Percentiles rank a stretch among this genome's conserved stretches.
These are phyloP conservation scores for Roridomyces roridus DNA, from an alignment of 768 basidiomycete species.

Conservation along the genomic window DNA sequence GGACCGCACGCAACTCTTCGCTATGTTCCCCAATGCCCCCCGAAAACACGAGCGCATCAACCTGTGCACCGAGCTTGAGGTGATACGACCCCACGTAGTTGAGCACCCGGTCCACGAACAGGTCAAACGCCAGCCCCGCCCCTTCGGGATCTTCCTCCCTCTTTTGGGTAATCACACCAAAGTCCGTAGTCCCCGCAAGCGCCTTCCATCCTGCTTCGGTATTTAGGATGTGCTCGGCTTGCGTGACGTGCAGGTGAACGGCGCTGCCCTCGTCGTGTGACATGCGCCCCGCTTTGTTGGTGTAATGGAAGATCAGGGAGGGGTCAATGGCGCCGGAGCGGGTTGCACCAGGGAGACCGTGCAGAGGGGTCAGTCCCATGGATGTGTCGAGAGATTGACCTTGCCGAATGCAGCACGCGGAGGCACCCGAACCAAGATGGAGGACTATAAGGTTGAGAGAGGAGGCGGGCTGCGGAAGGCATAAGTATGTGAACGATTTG, in stretches of 20 bases:
- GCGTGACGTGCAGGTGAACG: conserved; percentile 59
- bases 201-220: conserved; percentile 80
- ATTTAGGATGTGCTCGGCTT: conserved; percentile 79
- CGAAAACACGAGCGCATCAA: conserved; percentile 85
- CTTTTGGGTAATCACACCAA: conserved; percentile 65
- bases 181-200: conserved; percentile 83
- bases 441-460: conserved; percentile 78
- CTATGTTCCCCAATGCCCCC: conserved; percentile 90
- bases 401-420: conserved; percentile 72
- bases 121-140: conserved; percentile 71
- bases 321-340: conserved; percentile 86
- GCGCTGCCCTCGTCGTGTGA: conserved; percentile 56
- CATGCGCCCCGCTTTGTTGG: conserved; percentile 57
- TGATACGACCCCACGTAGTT: conserved; percentile 78
- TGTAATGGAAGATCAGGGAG: conserved; percentile 86
- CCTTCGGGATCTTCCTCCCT: conserved; percentile 43
- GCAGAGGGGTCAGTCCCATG: conserved; percentile 93
- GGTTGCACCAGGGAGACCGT: conserved; percentile 88
- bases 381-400: conserved; percentile 85
- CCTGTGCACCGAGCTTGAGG: conserved; percentile 66
- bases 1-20: conserved; percentile 60
- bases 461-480: conserved; percentile 40
- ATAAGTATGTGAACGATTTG: not conserved
- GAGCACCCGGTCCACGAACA: conserved; percentile 79
- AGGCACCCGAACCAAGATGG: conserved; percentile 93